phyloP scores from a whole-genome alignment of 495 filamentous ascomycete genomes.

The Penicillium bialowiezense region DNA sequence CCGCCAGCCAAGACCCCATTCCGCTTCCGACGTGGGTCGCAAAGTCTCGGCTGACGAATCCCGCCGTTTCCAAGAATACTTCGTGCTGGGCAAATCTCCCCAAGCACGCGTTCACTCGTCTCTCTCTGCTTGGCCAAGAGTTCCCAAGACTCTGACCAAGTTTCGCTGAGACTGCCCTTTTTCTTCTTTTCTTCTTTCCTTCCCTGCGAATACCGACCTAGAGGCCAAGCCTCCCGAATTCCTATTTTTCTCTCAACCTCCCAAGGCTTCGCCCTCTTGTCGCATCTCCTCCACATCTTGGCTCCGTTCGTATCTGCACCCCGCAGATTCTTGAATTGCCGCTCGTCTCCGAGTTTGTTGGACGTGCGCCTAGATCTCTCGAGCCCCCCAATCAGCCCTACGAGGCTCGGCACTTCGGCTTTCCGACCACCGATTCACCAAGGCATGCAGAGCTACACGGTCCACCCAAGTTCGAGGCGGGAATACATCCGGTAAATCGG shows the following conservation, averaged over 20 bases:
- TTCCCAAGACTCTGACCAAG: constrained; percentile 19
- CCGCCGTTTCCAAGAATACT: constrained; percentile 19
- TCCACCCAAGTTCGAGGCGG: constrained; percentile 20
- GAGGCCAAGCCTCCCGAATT: constrained; percentile 1
- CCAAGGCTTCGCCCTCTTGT: constrained; percentile 2
- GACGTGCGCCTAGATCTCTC: constrained; percentile 1
- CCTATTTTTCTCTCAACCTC: background rate
- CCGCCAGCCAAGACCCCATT: constrained; percentile 24
- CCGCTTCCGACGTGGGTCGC: constrained; percentile 25
- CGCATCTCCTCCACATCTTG: constrained; percentile 5
- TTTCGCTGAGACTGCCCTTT: constrained; percentile 5
- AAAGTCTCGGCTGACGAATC: constrained; percentile 32
- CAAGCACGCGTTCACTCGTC: constrained; percentile 12
- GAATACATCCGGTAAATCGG: constrained; percentile 24
- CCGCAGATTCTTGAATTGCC: background rate
- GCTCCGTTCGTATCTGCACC: constrained; percentile 1
- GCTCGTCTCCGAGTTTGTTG: background rate
- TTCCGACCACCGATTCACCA: constrained; percentile 10
- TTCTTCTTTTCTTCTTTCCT: constrained; percentile 21
- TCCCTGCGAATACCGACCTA: background rate
- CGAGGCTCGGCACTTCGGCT: constrained; percentile 11
- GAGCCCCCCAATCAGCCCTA: constrained; percentile 18
- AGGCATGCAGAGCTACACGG: constrained; percentile 30
- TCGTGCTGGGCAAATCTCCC: constrained; percentile 21
- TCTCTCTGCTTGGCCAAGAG: constrained; percentile 19